Evolutionary conservation across 2,329 filamentous ascomycete genomes (phyloP), one percentile per base, ranked within the genome.

Genomic region (Cladosporium sp.): DNA sequence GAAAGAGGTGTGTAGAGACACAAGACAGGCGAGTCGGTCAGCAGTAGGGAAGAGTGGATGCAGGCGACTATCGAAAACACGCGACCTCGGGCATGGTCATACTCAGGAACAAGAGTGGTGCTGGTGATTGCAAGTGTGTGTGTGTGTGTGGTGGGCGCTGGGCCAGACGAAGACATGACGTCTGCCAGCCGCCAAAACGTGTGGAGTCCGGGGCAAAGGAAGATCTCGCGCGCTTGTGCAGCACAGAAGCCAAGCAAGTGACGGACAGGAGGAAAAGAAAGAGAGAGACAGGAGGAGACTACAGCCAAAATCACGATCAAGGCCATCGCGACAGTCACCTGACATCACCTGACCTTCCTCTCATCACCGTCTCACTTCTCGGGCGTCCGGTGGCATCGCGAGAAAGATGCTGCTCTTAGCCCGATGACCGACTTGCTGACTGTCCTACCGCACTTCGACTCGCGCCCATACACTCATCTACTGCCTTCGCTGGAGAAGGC

Each of bases 381-480:
- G 19, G 27, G 27, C 32, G 39, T 38, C 40, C 22, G 47, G 37
- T 40, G 24, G 54, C 52, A 55, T 54, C 52, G 51, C 50, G 49
- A 53, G 51, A 55, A 51, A 43, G 56, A 61, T 54, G 55, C 58
- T 61, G 60, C 54, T 57, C 50, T 42, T 34, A 32, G 54, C 68
- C 73, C 43, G 48, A 95, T 95, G 89, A 89, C 85, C 63, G 92
- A 97, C 80, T 83, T 97, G 65, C 80, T 85, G 65, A 80, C 82
- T 66, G 82, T 95, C 66, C 80, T 96, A 58, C 90, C 92, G 62
- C 79, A 83, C 70, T 95, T 96, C 66, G 80, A 86, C 54, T 78
- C 80, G 57, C 77, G 80, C 64, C 78, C 79, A 55, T 92, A 87
- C 71, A 77, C 84, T 37, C 83, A 86, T 63, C 83, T 96, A 41